Base-by-base conservation (phyloP, 305 asterid genomes). In the Solanum chacoense region DNA sequence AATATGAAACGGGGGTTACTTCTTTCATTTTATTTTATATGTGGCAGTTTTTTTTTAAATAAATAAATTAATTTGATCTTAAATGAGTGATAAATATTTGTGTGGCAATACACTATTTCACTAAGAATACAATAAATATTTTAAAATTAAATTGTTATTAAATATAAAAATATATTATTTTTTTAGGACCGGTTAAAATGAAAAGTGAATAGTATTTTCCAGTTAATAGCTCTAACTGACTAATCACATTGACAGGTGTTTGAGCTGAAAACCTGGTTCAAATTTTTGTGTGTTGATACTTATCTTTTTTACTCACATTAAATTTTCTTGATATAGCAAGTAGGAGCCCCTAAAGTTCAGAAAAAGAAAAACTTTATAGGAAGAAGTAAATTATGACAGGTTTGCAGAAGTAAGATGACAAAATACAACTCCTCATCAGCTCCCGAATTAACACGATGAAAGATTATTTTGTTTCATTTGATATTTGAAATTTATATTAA, bases 21-120 rank as follows among this genome's bases (percentile, higher is more conserved):
- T 50, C 65, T 50, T 50, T 59, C 69, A 20, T 59, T 20, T 59
- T 20, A 59, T 59, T 59, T 59, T 59, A 59, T 59, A 59, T 59
- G 26, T 1, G 3, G 11, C 18, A 55, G 24, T 59, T 59, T 45
- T 45, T 45, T 11, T 3, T 0, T 0, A 40, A 40, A 40, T 40
- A 40, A 40, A 40, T 40, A 1, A 40, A 40, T 11, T 0, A 40
- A 40, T 40, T 40, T 59, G 12, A 1, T 59, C 2, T 59, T 20
- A 59, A 59, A 59, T 20, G 11, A 55, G 24, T 55, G 2, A 59
- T 59, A 59, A 0, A 59, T 3, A 22, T 59, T 59, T 59, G 2
- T 59, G 1, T 59, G 2, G 11, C 1, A 2, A 8, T 59, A 59
- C 0, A 20, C 1, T 3, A 8, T 59, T 59, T 20, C 5, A 1